Conservation (phyloP, 139 green algal species). For the Chlorella sp. region DNA sequence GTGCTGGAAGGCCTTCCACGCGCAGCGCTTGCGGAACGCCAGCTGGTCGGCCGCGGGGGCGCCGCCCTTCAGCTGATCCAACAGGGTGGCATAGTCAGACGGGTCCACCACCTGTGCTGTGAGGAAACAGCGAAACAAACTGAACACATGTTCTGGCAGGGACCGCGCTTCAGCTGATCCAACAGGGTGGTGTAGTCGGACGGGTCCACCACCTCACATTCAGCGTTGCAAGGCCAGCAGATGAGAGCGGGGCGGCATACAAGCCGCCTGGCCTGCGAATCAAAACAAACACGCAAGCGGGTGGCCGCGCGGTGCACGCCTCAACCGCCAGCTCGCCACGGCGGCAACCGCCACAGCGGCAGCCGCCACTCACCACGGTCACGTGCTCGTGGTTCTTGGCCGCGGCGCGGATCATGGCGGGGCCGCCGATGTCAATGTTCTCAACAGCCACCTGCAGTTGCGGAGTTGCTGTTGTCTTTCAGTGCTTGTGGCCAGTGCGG, state of each 20-base stretch:
- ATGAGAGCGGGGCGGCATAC: too few species aligned
- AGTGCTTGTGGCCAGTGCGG: too few species aligned
- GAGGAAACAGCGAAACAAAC: neutral
- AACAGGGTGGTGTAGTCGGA: slow-evolving; percentile 70
- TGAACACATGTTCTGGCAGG: too few species aligned
- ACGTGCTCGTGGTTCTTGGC: slow-evolving; percentile 93
- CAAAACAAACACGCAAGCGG: too few species aligned
- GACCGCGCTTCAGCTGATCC: too few species aligned
- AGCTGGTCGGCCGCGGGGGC: slow-evolving; percentile 4
- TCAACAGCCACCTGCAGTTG: slow-evolving; percentile 76
- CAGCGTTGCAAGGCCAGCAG: too few species aligned
- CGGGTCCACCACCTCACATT: too few species aligned
- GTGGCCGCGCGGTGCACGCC: too few species aligned
- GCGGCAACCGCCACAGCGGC: too few species aligned
- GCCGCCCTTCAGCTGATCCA: slow-evolving; percentile 62
- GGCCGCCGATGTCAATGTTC: slow-evolving; percentile 99
- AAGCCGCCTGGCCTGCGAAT: too few species aligned
- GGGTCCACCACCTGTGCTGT: neutral
- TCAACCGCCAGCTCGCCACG: too few species aligned
- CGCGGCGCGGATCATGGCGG: slow-evolving; percentile 96
- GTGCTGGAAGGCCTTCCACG: slow-evolving; percentile 99
- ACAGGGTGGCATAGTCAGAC: slow-evolving; percentile 76
- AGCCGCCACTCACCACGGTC: slow-evolving; percentile 9
- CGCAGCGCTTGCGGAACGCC: slow-evolving; percentile 79
- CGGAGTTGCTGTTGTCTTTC: too few species aligned